phyloP scores from a whole-genome alignment of 352 stramenopile species.

The Phytopythium kandeliae region DNA sequence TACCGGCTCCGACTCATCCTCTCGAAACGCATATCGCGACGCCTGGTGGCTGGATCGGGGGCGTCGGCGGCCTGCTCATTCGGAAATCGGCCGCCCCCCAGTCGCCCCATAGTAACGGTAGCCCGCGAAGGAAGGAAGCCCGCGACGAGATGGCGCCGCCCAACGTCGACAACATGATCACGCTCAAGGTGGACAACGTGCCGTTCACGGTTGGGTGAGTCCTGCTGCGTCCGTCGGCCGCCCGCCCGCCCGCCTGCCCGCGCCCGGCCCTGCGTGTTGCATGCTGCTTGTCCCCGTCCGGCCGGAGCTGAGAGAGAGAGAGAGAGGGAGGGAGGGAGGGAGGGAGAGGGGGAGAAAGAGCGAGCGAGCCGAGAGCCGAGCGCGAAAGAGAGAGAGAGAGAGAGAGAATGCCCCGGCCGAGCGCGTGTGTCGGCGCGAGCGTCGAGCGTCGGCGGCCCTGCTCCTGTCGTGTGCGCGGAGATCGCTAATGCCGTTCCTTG shows the following conservation, averaged over 20 bases:
- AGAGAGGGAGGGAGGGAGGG: not conserved
- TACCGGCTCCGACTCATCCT: too few relatives aligned
- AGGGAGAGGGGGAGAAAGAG: not conserved
- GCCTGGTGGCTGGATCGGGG: too few relatives aligned
- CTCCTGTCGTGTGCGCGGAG: slow-evolving; percentile 2
- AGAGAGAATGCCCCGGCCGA: not conserved
- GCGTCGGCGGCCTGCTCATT: too few relatives aligned
- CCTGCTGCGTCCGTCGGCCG: not conserved
- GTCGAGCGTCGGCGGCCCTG: slow-evolving; percentile 7
- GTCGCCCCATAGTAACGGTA: not conserved
- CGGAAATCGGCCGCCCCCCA: not conserved
- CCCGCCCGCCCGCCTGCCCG: not conserved
- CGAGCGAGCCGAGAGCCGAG: not conserved
- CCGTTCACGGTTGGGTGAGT: slow-evolving; percentile 68
- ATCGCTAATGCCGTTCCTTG: slow-evolving; percentile 5
- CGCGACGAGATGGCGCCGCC: slow-evolving; percentile 46
- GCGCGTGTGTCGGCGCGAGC: slow-evolving; percentile 5
- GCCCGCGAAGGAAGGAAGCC: not conserved
- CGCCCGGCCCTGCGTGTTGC: not conserved
- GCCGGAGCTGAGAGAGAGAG: not conserved
- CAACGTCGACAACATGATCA: slow-evolving; percentile 80
- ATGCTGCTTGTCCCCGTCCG: not conserved
- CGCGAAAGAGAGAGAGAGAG: not conserved
- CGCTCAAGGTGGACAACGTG: slow-evolving; percentile 88
- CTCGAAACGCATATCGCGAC: too few relatives aligned